Conservation (phyloP, 1,284 basidiomycete species). For the Rhizopogon parksii region DNA sequence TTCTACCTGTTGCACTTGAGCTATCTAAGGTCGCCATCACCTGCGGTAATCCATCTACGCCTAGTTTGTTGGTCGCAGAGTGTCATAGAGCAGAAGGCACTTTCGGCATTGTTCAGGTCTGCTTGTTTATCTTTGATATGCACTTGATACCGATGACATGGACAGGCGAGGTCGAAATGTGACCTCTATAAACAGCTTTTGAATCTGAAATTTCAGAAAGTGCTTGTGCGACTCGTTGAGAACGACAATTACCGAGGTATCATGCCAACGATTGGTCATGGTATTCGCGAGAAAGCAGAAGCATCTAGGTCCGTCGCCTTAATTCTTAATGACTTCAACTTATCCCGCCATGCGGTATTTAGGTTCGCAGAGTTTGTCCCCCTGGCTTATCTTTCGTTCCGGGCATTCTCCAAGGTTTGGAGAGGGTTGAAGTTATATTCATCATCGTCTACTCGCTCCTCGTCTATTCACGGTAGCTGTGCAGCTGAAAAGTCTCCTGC, state of each 20-base stretch:
- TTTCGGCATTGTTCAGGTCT: constrained; percentile 69
- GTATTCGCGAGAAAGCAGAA: constrained; percentile 53
- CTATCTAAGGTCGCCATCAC: constrained; percentile 71
- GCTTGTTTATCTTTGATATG: constrained; percentile 14
- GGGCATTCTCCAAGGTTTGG: constrained; percentile 28
- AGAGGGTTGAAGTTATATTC: constrained; percentile 40
- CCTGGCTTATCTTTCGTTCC: constrained; percentile 24
- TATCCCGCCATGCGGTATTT: constrained; percentile 10
- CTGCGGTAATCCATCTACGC: constrained; percentile 79
- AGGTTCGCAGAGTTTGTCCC: constrained; percentile 27
- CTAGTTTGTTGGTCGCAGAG: constrained; percentile 72
- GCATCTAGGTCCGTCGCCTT: constrained; percentile 38
- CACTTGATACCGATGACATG: constrained; percentile 8
- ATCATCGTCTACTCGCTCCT: constrained; percentile 23
- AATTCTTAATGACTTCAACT: neutral
- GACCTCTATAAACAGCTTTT: constrained; percentile 79
- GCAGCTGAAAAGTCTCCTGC: constrained; percentile 8
- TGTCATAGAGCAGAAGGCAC: constrained; percentile 70
- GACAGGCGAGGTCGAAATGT: constrained; percentile 66
- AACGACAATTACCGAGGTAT: constrained; percentile 71
- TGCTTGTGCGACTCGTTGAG: constrained; percentile 61
- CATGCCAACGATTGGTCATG: constrained; percentile 60
- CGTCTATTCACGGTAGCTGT: neutral
- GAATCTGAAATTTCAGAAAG: constrained; percentile 61
- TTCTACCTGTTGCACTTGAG: constrained; percentile 75